phyloP scores from a whole-genome alignment of 768 basidiomycete species.

The Russula vinacea region DNA sequence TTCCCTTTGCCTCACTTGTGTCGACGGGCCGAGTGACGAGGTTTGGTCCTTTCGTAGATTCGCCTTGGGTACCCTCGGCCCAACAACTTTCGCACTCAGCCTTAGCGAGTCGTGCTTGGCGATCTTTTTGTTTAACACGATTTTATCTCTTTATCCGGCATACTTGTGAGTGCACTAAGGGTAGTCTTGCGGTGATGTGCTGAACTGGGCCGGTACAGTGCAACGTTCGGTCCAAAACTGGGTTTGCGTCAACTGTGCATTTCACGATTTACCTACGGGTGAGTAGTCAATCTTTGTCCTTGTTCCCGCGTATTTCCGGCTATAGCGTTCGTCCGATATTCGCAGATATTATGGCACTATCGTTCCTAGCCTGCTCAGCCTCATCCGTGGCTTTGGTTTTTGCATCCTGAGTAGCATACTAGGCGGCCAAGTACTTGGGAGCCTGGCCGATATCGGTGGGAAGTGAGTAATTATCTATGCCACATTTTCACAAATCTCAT shows the following conservation, averaged over 20 bases:
- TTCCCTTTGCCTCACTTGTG: not conserved
- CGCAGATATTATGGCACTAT: constrained; percentile 55
- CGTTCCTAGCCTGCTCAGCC: constrained; percentile 46
- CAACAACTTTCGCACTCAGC: constrained; percentile 43
- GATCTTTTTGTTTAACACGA: constrained; percentile 46
- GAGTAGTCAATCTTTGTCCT: constrained; percentile 25
- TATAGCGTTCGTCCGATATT: constrained; percentile 6
- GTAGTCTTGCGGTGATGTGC: not conserved
- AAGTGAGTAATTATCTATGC: constrained; percentile 38
- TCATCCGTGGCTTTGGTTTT: constrained; percentile 54
- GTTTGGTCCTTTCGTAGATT: constrained; percentile 34
- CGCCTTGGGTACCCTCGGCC: constrained; percentile 49
- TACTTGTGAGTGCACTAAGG: constrained; percentile 39
- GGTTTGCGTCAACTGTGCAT: constrained; percentile 85
- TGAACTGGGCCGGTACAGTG: constrained; percentile 34
- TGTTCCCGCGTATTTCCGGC: not conserved
- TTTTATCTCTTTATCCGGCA: constrained; percentile 43
- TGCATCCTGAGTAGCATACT: constrained; percentile 57
- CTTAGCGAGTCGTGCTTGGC: constrained; percentile 45
- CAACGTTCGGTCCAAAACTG: constrained; percentile 72
- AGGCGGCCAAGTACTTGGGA: constrained; percentile 57
- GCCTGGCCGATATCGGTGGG: constrained; percentile 50
- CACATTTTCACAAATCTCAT: not conserved
- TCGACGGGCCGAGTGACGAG: not conserved
- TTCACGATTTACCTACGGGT: constrained; percentile 60